Conservation (phyloP, 805 yeast species). For the Metschnikowia baotianmanensis region DNA sequence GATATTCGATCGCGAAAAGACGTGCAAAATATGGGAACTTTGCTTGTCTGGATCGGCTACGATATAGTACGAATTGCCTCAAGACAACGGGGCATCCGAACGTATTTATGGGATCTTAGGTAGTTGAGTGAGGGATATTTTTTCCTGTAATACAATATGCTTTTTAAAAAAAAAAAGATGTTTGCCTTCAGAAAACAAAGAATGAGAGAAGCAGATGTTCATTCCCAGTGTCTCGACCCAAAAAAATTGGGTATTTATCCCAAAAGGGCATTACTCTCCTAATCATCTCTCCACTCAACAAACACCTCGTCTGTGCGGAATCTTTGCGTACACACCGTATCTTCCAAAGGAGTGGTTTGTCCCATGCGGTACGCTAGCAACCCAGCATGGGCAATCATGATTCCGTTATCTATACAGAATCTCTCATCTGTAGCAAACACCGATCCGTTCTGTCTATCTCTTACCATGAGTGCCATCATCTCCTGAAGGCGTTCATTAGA, state of each 20-base stretch:
- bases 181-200: neutral
- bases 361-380: constrained; percentile 83
- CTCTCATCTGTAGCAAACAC: constrained; percentile 95
- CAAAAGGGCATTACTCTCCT: neutral
- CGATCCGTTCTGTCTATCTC: constrained; percentile 77
- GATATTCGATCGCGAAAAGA: constrained; percentile 18
- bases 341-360: constrained; percentile 51
- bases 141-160: no score
- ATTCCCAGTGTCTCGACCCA: no score
- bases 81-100: no score
- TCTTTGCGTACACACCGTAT: constrained; percentile 88
- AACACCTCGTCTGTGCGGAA: constrained; percentile 93
- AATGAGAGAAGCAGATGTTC: no score
- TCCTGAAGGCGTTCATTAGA: constrained; percentile 87
- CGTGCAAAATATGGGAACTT: constrained; percentile 3
- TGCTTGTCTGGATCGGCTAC: constrained; percentile 15
- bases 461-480: constrained; percentile 96
- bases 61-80: no score
- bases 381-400: constrained; percentile 99
- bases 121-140: no score
- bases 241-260: neutral
- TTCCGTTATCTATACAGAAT: constrained; percentile 96
- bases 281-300: constrained; percentile 82
- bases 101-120: no score
- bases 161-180: neutral